Conservation (phyloP, 2,329 filamentous ascomycete species). For the Phaeosphaeria sp. region DNA sequence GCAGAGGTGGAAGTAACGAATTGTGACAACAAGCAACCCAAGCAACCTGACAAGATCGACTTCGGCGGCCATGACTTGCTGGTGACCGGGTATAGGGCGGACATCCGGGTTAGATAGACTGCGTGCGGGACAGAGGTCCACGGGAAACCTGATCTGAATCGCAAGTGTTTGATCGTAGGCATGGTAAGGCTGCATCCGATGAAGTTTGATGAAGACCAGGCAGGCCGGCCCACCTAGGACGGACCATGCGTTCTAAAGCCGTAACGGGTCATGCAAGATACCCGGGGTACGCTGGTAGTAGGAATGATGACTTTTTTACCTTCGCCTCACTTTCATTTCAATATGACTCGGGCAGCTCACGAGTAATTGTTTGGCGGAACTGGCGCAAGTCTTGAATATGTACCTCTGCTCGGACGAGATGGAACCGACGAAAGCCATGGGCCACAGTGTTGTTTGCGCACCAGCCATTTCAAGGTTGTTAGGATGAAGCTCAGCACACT, state of each 20-base stretch:
- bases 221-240: background rate
- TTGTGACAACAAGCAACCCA: background rate
- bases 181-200: background rate
- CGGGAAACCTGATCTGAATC: background rate
- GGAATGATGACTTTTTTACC: background rate
- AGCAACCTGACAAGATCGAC: background rate
- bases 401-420: background rate
- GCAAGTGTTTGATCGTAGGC: slow-evolving; percentile 1
- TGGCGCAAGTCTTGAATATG: background rate
- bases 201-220: background rate
- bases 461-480: no score
- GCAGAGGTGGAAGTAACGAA: background rate
- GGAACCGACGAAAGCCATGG: background rate
- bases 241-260: slow-evolving; percentile 2
- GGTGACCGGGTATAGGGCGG: background rate
- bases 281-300: background rate
- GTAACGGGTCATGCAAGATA: background rate
- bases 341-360: background rate
- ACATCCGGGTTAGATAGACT: background rate
- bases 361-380: background rate
- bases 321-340: background rate
- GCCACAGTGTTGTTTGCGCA: background rate
- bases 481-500: no score
- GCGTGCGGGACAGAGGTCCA: background rate
- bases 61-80: background rate